Conservation (phyloP, 2,329 filamentous ascomycete genomes). For the Penicillium concentricum region DNA sequence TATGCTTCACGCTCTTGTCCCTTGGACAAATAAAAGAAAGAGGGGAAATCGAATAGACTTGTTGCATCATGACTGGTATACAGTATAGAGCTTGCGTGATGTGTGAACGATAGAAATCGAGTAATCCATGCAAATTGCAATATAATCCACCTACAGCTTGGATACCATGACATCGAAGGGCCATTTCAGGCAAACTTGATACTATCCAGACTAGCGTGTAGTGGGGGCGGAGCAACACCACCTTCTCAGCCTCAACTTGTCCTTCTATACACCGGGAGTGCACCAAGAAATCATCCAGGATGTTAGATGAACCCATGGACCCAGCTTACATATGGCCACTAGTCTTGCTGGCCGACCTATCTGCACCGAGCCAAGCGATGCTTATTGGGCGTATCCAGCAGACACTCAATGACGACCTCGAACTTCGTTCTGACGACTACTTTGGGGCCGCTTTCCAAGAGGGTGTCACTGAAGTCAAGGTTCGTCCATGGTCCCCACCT, state of each 20-base stretch:
- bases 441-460: background rate
- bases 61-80: conserved; percentile 14
- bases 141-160: no score
- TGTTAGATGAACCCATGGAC: background rate
- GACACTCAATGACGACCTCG: background rate
- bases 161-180: background rate
- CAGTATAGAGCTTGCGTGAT: background rate
- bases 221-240: background rate
- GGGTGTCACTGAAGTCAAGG: background rate
- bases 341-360: background rate
- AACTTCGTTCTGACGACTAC: background rate
- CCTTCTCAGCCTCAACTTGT: background rate
- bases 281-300: background rate
- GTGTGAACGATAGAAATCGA: background rate
- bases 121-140: background rate
- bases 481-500: background rate
- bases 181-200: background rate
- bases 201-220: background rate
- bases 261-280: background rate
- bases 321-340: background rate
- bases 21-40: conserved; percentile 14
- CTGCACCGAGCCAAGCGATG: background rate
- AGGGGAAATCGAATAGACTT: conserved; percentile 30
- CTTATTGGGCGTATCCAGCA: background rate
- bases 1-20: conserved; percentile 21